Evolutionary conservation across 2,329 filamentous ascomycete genomes (phyloP).

Genomic region (Penicillium sp.): DNA sequence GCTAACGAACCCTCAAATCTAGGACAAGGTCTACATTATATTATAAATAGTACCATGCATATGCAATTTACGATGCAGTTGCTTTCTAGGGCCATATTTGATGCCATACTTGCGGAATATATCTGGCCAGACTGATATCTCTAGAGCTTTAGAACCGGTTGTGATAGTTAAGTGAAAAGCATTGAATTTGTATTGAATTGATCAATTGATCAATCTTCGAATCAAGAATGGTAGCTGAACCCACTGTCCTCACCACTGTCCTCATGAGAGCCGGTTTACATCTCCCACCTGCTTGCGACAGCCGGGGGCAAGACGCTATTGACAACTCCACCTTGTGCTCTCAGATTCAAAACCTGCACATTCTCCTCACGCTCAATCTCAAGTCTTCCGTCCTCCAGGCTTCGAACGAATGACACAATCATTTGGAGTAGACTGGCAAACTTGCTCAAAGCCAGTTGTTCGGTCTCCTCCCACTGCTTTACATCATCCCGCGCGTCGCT

Average conservation of each 20-base stretch:
- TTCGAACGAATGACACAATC: conserved; percentile 22
- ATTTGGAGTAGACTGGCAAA: conserved; percentile 20
- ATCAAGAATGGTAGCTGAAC: background rate
- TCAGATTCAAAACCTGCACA: conserved; percentile 35
- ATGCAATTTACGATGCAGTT: too few species aligned
- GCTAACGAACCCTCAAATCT: background rate
- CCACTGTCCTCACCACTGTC: too few species aligned
- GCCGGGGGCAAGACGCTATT: conserved; percentile 5
- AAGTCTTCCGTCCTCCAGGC: conserved; percentile 18
- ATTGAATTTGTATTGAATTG: background rate
- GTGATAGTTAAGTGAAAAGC: background rate
- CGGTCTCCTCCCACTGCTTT: conserved; percentile 44
- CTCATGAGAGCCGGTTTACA: background rate
- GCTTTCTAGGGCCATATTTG: background rate
- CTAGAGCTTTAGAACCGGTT: background rate
- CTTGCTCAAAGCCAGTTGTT: conserved; percentile 26
- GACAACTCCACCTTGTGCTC: conserved; percentile 10
- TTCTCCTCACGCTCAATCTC: conserved; percentile 29
- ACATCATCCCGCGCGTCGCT: conserved; percentile 40
- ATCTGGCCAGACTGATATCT: too few species aligned
- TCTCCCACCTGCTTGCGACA: background rate
- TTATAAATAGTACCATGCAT: background rate
- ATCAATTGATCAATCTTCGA: background rate
- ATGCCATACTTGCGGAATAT: background rate
- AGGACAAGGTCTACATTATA: background rate